Evolutionary conservation across 371 early-diverging fungal species (phyloP), one percentile per base, ranked within the genome.

Genomic region (Apophysomyces elegans): DNA sequence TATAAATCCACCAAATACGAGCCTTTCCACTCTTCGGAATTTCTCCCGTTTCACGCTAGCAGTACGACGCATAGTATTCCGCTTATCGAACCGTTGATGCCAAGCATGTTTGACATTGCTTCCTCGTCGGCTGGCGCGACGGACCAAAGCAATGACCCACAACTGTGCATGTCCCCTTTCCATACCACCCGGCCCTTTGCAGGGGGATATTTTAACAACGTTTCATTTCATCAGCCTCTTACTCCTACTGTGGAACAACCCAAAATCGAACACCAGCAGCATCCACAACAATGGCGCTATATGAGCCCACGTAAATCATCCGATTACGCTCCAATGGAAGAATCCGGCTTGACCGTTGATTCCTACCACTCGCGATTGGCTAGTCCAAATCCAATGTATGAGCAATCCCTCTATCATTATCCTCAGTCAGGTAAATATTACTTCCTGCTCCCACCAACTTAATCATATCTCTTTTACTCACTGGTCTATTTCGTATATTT

Each of bases 291-390:
- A 35, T 57, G 62, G 26, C 69, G 65, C 11, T 41, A 41, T 61
- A 69, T 65, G 69, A 64, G 54, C 21, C 54, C 54, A 50, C 47
- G 37, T 14, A 14, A 54, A 56, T 14, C 41, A 18, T 16, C 61
- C n/a, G 38, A 39, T 39, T n/a, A 21, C 32, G 11, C 61, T 41
- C 35, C 64, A 64, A 37, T 39, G 63, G 37, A 60, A 8, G 69
- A 64, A 57, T 69, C 69, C 69, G 69, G 69, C 69, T 64, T 69
- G 69, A 57, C 69, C 61, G 69, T 69, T 46, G 69, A 69, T 54
- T 61, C 64, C 37, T 69, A 65, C 43, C 36, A 21, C 21, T 59
- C 60, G 21, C 38, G 60, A 57, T 58, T 67, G 67, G 62, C 62
- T 56, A 62, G 67, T 58, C 67, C 67, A 67, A 46, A 56, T 9